Conservation (phyloP, 1,284 basidiomycete genomes). For the Vanrija pseudolonga region DNA sequence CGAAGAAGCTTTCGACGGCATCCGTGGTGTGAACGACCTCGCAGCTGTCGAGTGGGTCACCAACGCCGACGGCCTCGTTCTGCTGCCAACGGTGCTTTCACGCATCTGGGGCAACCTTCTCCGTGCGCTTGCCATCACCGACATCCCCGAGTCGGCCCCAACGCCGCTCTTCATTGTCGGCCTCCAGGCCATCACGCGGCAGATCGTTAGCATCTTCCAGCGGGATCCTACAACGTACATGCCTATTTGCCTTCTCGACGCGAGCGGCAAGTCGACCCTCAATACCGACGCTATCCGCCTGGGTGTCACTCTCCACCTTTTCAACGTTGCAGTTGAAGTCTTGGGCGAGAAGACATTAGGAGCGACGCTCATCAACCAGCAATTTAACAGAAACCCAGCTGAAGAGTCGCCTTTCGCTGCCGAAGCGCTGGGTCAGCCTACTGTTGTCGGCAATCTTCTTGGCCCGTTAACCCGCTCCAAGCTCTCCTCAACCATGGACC, state of each 20-base stretch:
- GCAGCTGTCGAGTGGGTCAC: conserved; percentile 22
- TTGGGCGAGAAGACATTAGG: conserved; percentile 24
- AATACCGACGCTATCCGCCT: conserved; percentile 18
- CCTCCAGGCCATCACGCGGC: conserved; percentile 20
- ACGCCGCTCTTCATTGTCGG: conserved; percentile 23
- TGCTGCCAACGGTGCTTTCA: conserved; percentile 29
- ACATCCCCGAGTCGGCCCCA: conserved; percentile 8
- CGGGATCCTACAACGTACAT: conserved; percentile 34
- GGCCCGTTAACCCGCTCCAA: conserved; percentile 27
- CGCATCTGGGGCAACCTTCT: conserved; percentile 39
- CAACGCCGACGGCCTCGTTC: conserved; percentile 9
- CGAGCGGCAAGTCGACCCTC: conserved; percentile 16
- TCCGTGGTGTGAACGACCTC: conserved; percentile 28
- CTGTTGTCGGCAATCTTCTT: conserved; percentile 26
- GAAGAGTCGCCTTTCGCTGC: conserved; percentile 16
- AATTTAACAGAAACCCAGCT: background rate
- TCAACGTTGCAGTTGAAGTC: conserved; percentile 16
- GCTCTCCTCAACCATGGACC: conserved; percentile 10
- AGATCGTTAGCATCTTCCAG: conserved; percentile 27
- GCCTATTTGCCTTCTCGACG: conserved; percentile 25
- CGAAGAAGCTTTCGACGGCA: conserved; percentile 28
- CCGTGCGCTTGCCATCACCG: conserved; percentile 18
- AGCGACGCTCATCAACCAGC: conserved; percentile 1
- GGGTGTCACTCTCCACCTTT: conserved; percentile 23
- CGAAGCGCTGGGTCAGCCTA: conserved; percentile 18